Evolutionary conservation across 1,284 basidiomycete genomes (phyloP), one percentile per base, ranked within the genome.

Genomic region (Inonotus obliquus): DNA sequence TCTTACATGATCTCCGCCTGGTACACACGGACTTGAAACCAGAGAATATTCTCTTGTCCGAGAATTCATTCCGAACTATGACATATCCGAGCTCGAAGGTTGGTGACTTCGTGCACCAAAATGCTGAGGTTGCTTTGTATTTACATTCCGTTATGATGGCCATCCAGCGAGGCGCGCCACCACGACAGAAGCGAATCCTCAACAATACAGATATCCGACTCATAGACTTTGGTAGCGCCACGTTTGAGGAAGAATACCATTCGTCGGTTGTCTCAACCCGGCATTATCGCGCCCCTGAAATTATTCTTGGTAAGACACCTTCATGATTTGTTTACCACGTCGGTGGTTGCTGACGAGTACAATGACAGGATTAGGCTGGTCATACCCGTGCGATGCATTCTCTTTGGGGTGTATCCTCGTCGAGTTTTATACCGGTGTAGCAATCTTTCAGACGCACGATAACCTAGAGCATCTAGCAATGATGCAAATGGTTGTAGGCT

Each of bases 401-500:
- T 99, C 97, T 11, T 84, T 99, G 59, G 97, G 97, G 6, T 99
- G 97, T 77, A 99, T 99, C 68, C 85, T 99, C 14, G 94, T 99
- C 65, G 97, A 99, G 75, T 98, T 99, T 73, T 97, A 89, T 77
- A 99, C 97, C 2, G 97, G 97, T 38, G 88, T 96, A 51, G 97
- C 97, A 3, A 81, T 99, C 35, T 99, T 98, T 79, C 97, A 99
- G 75, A 99, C 97, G 0, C 96, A 98, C 72, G 96, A 99, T 76
- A 99, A 99, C 73, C 83, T 99, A 11, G 97, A 99, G 72, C 97
- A 99, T 74, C 85, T 99, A 6, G 97, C 97, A 48, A 99, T 99
- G 97, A 99, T 99, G 97, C 96, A 99, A 75, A 88, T 92, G 67
- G 97, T 99, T 38, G 96, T 99, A 86, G 97, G 96, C 64, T 91